Evolutionary conservation across 345 rosid genomes (phyloP).

Genomic region (Capsella bursapastoris): DNA sequence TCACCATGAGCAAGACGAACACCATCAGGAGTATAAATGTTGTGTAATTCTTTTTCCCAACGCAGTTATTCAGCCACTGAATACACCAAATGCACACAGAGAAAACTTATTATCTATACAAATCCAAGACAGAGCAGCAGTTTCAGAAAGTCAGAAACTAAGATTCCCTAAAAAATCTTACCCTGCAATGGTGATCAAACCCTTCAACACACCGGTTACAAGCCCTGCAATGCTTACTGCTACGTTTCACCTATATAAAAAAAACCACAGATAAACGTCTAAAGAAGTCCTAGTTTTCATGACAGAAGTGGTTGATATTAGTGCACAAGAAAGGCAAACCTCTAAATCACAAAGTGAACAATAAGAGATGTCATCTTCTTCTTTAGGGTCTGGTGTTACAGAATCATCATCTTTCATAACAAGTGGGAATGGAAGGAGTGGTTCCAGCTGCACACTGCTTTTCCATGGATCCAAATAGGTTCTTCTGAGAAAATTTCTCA

Average conservation of each 20-base stretch:
- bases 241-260: slow-evolving; percentile 74
- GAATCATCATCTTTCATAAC: slow-evolving; percentile 87
- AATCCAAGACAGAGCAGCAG: not conserved
- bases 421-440: slow-evolving; percentile 87
- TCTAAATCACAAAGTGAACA: slow-evolving; percentile 87
- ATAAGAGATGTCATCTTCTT: slow-evolving; percentile 74
- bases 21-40: slow-evolving; percentile 85
- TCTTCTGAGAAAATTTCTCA: slow-evolving; percentile 73
- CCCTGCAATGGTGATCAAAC: slow-evolving; percentile 99
- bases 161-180: slow-evolving; percentile 34
- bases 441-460: slow-evolving; percentile 65
- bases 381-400: slow-evolving; percentile 69
- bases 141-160: not conserved
- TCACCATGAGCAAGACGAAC: slow-evolving; percentile 82
- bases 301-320: not conserved
- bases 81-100: slow-evolving; percentile 26
- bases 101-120: not conserved
- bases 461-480: slow-evolving; percentile 85
- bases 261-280: slow-evolving; percentile 1
- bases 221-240: slow-evolving; percentile 94
- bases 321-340: slow-evolving; percentile 49
- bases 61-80: slow-evolving; percentile 97
- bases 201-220: slow-evolving; percentile 98
- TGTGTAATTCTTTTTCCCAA: slow-evolving; percentile 91
- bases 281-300: not conserved